Conservation (phyloP, 73 alveolate genomes). For the Effrenium voratum region DNA sequence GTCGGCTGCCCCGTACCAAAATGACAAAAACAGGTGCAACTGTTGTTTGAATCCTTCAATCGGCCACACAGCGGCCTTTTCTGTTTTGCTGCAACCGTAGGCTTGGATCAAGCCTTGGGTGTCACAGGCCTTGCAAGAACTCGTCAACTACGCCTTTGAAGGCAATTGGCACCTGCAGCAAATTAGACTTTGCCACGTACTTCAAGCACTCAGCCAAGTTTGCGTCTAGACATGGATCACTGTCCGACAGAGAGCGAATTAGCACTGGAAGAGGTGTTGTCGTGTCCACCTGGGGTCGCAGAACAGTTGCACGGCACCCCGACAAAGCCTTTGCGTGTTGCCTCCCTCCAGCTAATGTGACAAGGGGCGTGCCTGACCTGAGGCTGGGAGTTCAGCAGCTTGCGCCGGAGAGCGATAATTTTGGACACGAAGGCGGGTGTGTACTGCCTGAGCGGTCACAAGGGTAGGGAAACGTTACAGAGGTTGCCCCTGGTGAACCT, state of each 20-base stretch:
- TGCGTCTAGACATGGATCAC: not conserved
- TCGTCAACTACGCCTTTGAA: not conserved
- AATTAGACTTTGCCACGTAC: not conserved
- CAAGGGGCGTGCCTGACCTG: not conserved
- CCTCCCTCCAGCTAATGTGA: not conserved
- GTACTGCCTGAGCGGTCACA: not conserved
- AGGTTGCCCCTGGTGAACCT: no score
- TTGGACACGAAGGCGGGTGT: not conserved
- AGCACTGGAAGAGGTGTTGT: not conserved
- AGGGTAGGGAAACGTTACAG: not conserved
- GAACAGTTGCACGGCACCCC: not conserved
- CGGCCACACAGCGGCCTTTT: no score
- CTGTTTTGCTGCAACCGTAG: not conserved
- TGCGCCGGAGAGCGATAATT: not conserved
- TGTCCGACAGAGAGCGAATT: not conserved
- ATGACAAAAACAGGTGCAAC: not conserved
- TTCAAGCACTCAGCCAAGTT: not conserved
- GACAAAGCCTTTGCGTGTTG: no score
- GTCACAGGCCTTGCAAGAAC: not conserved
- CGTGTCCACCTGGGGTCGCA: slow-evolving; percentile 11
- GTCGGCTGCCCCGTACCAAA: not conserved
- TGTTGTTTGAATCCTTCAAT: not conserved
- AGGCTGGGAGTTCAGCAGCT: not conserved
- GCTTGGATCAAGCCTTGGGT: not conserved
- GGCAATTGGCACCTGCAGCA: not conserved